These are phyloP conservation scores for Penicillium tannophilum DNA, from an alignment of 495 filamentous ascomycete species.

Conservation along the genomic window DNA sequence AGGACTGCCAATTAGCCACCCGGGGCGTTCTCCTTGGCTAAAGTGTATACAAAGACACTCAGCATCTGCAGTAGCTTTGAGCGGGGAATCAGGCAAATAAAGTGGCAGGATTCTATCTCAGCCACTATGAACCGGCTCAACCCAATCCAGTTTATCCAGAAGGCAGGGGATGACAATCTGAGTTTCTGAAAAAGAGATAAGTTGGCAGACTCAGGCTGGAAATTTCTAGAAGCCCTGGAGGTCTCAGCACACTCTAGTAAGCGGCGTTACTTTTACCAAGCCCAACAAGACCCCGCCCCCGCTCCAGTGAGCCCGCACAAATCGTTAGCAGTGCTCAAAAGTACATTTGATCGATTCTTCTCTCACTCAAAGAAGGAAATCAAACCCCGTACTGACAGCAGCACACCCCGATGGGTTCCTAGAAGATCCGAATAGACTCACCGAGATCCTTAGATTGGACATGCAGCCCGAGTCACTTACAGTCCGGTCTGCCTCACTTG, in stretches of 20 bases:
- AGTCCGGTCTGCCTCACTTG: slow-evolving; percentile 19
- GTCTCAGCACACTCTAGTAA: neutral
- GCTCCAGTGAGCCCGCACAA: neutral
- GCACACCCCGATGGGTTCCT: slow-evolving; percentile 24
- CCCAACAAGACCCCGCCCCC: slow-evolving; percentile 13
- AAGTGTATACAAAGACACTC: neutral
- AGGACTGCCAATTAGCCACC: neutral
- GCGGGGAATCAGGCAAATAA: neutral
- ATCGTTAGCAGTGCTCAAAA: too few relatives aligned
- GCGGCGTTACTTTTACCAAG: neutral
- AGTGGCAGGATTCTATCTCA: neutral
- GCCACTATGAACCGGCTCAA: neutral
- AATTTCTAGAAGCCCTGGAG: neutral
- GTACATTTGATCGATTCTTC: neutral
- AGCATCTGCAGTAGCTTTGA: neutral
- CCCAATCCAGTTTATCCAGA: neutral
- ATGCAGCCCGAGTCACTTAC: slow-evolving; percentile 12
- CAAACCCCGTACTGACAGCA: too few relatives aligned
- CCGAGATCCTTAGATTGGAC: slow-evolving; percentile 18
- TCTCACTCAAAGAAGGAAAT: too few relatives aligned
- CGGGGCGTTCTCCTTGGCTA: neutral
- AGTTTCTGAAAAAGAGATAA: neutral
- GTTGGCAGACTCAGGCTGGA: neutral
- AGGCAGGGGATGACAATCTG: neutral
- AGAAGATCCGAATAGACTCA: slow-evolving; percentile 19